Percentiles rank a stretch among this genome's conserved stretches.
Evolutionary conservation across 2,329 filamentous ascomycete species (phyloP).

Genomic region (Sporothrix mexicana): DNA sequence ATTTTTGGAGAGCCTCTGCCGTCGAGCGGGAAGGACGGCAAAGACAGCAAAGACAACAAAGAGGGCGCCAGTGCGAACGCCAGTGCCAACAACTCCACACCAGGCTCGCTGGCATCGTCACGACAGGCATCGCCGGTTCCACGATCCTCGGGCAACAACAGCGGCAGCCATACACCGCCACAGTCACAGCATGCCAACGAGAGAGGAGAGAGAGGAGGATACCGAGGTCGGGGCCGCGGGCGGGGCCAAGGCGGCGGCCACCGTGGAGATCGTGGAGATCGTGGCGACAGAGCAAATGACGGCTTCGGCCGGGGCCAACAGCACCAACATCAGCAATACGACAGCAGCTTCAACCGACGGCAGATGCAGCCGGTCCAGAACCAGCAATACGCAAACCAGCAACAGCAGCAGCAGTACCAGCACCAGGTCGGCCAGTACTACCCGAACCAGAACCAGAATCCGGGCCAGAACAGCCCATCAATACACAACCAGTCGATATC

Average conservation of each 20-base stretch:
- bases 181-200: neutral
- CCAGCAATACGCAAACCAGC: slow-evolving; percentile 38
- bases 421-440: neutral
- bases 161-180: slow-evolving; percentile 13
- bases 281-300: neutral
- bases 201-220: neutral
- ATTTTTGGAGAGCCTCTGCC: slow-evolving; percentile 70
- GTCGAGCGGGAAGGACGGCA: slow-evolving; percentile 33
- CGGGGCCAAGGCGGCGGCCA: slow-evolving; percentile 47
- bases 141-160: neutral
- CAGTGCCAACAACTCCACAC: neutral
- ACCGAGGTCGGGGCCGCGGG: slow-evolving; percentile 53
- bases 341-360: slow-evolving; percentile 21
- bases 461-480: slow-evolving; percentile 38
- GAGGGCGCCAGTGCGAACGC: too few relatives aligned
- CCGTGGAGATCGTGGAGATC: slow-evolving; percentile 29
- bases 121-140: slow-evolving; percentile 33
- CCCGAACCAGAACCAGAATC: slow-evolving; percentile 34
- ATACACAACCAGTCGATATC: neutral
- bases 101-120: slow-evolving; percentile 26
- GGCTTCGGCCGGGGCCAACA: slow-evolving; percentile 26
- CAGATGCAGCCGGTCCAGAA: slow-evolving; percentile 38
- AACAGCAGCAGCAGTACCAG: slow-evolving; percentile 40
- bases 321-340: slow-evolving; percentile 23
- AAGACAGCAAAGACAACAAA: neutral